Percentiles rank a stretch among this genome's conserved stretches.
These are phyloP conservation scores for Phytophthora pistaciae DNA, from an alignment of 352 stramenopile species.

Conservation along the genomic window DNA sequence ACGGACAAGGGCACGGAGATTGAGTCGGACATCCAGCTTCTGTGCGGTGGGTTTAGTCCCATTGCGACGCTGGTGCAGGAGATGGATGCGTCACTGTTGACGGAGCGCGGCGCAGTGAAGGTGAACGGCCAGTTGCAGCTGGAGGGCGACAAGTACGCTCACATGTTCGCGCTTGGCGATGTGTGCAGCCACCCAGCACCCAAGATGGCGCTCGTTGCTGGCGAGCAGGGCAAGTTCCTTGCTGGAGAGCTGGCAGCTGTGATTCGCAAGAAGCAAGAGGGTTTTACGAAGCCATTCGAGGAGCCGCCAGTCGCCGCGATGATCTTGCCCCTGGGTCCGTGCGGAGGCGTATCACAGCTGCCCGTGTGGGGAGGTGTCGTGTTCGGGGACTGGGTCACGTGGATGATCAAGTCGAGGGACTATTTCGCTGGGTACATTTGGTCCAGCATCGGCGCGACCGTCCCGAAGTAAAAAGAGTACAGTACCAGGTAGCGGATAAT, in stretches of 20 bases:
- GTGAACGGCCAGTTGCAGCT: constrained; percentile 65
- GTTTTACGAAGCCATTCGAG: constrained; percentile 40
- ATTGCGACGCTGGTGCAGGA: constrained; percentile 38
- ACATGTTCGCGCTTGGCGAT: constrained; percentile 70
- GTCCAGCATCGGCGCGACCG: constrained; percentile 34
- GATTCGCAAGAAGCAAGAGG: constrained; percentile 28
- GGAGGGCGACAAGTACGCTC: constrained; percentile 45
- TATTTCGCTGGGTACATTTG: constrained; percentile 49
- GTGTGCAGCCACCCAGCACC: constrained; percentile 54
- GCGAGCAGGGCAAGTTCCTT: constrained; percentile 54
- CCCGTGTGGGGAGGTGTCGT: constrained; percentile 61
- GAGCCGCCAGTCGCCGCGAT: constrained; percentile 22
- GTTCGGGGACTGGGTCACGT: constrained; percentile 58
- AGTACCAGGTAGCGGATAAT: neutral
- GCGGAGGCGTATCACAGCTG: constrained; percentile 61
- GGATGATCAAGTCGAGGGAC: constrained; percentile 57
- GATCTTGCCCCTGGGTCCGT: constrained; percentile 56
- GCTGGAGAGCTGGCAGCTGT: constrained; percentile 42
- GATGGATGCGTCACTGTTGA: constrained; percentile 61
- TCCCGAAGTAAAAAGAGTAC: constrained; percentile 17
- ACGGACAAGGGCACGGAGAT: constrained; percentile 65
- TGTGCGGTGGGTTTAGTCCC: constrained; percentile 53
- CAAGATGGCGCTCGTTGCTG: constrained; percentile 56
- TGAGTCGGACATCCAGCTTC: constrained; percentile 64
- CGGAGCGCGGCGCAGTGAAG: constrained; percentile 45